Evolutionary conservation across 768 basidiomycete species (phyloP), one percentile per base, ranked within the genome.

Genomic region (Mycena filopes): DNA sequence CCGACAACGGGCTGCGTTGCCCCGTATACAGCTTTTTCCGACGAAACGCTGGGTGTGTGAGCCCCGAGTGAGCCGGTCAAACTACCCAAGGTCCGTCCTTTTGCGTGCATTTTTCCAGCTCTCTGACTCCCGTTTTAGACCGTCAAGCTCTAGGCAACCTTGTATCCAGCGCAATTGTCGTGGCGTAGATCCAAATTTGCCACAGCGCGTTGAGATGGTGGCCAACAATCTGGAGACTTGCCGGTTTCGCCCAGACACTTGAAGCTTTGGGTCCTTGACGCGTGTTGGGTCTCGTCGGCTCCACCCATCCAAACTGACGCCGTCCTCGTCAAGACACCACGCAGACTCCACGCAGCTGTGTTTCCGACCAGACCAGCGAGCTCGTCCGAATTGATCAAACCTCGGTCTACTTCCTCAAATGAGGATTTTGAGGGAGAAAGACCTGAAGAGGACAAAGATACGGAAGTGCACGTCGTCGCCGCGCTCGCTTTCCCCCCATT

Each of bases 261-360:
- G 46, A 59, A 59, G 57, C n/a, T 26, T 36, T 59, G 46, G 57
- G 57, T 58, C 43, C 38, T 58, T 58, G 45, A 45, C 41, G 56
- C 56, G 4, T 58, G n/a, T 58, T 23, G 56, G 31, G 31, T 45
- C 56, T 58, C 15, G 56, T 59, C 21, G 57, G 48, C 29, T 16
- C 57, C 13, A 59, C 48, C 15, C 47, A 16, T 9, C 16, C 57
- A 10, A 4, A 16, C 15, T 48, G 45, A 16, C 33, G 33, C 33
- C 33, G 6, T 33, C 33, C 7, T 33, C 12, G 33, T 33, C 33
- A 33, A 33, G 7, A 12, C 33, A 6, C 33, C 33, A 12, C 33
- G 33, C 33, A 33, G 6, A n/a, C n/a, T n/a, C n/a, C n/a, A n/a
- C n/a, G n/a, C n/a, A n/a, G n/a, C n/a, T n/a, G n/a, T n/a, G n/a